A percentile compares a stretch with the other conserved stretches of the same genome.
phyloP scores from a whole-genome alignment of 169 alveolate genomes.

The Ichthyophthirius multifiliis region DNA sequence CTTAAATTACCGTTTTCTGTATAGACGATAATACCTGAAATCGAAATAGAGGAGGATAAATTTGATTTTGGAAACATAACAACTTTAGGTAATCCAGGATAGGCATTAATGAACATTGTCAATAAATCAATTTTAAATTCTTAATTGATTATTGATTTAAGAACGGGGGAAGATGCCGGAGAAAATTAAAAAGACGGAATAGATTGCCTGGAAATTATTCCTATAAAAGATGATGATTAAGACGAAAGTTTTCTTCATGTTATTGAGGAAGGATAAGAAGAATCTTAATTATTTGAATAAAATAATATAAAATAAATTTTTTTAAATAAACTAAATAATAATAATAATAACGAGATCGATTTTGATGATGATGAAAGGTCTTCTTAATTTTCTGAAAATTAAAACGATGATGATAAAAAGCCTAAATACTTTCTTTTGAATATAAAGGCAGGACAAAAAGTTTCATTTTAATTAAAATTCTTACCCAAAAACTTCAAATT shows the following conservation, averaged over 20 bases:
- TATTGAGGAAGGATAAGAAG: slow-evolving; percentile 13
- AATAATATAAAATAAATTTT: slow-evolving; percentile 46
- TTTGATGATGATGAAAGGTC: no score
- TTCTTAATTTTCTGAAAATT: no score
- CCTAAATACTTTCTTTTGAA: slow-evolving; percentile 38
- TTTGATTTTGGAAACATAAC: slow-evolving; percentile 81
- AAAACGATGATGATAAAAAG: no score
- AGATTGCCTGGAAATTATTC: slow-evolving; percentile 28
- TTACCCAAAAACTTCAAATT: slow-evolving; percentile 67
- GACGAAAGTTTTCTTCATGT: slow-evolving; percentile 37
- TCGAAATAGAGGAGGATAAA: slow-evolving; percentile 69
- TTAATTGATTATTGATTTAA: slow-evolving; percentile 71
- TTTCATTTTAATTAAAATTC: slow-evolving; percentile 43
- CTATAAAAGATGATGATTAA: slow-evolving; percentile 19
- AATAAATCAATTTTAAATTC: slow-evolving; percentile 74
- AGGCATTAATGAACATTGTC: slow-evolving; percentile 59
- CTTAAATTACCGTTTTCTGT: slow-evolving; percentile 68
- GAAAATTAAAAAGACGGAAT: slow-evolving; percentile 33
- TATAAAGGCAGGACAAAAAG: slow-evolving; percentile 21
- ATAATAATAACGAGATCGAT: no score
- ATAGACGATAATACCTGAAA: slow-evolving; percentile 75
- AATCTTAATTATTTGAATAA: slow-evolving; percentile 29
- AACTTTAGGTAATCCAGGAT: slow-evolving; percentile 72
- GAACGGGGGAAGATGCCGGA: slow-evolving; percentile 39
- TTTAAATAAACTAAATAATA: no score